Conservation (phyloP, 306 rosid species). For the Cucumis cinereus region DNA sequence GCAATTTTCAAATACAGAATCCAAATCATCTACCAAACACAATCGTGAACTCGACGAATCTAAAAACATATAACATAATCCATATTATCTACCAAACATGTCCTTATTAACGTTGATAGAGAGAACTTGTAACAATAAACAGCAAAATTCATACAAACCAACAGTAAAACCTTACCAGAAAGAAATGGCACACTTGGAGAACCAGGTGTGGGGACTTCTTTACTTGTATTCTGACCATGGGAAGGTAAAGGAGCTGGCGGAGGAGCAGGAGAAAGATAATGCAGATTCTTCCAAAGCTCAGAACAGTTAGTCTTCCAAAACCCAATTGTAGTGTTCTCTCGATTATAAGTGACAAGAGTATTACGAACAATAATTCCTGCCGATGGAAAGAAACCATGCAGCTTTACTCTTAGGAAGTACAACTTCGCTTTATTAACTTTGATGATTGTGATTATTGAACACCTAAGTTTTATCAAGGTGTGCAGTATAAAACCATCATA, state of each 20-base stretch:
- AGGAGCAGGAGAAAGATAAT: conserved; percentile 19
- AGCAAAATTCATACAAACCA: background rate
- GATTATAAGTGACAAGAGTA: conserved; percentile 42
- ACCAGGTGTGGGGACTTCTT: conserved; percentile 10
- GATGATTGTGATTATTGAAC: background rate
- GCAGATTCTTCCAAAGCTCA: conserved; percentile 29
- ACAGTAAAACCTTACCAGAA: conserved; percentile 17
- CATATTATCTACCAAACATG: too few relatives aligned
- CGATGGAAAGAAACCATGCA: background rate
- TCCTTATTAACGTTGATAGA: background rate
- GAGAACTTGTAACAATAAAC: background rate
- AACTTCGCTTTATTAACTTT: background rate
- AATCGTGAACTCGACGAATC: too few relatives aligned
- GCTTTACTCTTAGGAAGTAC: background rate
- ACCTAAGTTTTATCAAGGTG: background rate
- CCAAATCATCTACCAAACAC: too few relatives aligned
- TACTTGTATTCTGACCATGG: conserved; percentile 11
- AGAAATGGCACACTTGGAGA: conserved; percentile 15
- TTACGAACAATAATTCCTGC: conserved; percentile 42
- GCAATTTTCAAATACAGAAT: too few relatives aligned
- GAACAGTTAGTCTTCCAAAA: conserved; percentile 46
- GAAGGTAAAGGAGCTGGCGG: conserved; percentile 12
- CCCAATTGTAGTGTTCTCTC: conserved; percentile 26
- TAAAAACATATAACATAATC: too few relatives aligned
- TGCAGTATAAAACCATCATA: background rate